These are phyloP conservation scores for Nidularia pulvinata DNA, from an alignment of 768 basidiomycete genomes.

Conservation along the genomic window DNA sequence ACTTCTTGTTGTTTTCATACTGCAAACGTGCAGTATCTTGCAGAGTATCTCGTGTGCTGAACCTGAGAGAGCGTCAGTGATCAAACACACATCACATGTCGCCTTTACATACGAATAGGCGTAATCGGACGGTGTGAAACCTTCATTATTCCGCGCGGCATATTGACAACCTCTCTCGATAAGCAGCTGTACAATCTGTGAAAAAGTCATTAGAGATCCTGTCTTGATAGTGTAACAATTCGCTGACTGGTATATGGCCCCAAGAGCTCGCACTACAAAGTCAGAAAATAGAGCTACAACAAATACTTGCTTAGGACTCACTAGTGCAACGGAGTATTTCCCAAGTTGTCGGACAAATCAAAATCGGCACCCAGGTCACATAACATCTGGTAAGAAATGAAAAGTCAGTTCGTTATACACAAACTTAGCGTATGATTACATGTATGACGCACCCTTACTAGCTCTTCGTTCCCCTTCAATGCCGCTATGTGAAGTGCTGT, in stretches of 20 bases:
- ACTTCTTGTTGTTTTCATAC: slow-evolving; percentile 79
- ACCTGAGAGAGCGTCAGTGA: slow-evolving; percentile 34
- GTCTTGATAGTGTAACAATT: slow-evolving; percentile 2
- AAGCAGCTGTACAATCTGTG: slow-evolving; percentile 77
- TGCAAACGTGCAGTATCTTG: slow-evolving; percentile 81
- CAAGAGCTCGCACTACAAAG: slow-evolving; percentile 76
- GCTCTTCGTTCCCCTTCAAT: slow-evolving; percentile 86
- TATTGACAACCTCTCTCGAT: slow-evolving; percentile 90
- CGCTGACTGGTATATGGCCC: slow-evolving; percentile 78
- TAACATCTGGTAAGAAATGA: slow-evolving; percentile 60
- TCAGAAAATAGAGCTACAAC: slow-evolving; percentile 4
- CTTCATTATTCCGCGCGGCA: slow-evolving; percentile 83
- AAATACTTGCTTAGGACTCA: slow-evolving; percentile 35
- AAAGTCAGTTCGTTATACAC: slow-evolving; percentile 3
- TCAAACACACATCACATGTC: background rate
- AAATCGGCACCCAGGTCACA: slow-evolving; percentile 91
- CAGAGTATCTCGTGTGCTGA: slow-evolving; percentile 72
- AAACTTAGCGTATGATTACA: background rate
- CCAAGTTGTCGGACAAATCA: slow-evolving; percentile 88
- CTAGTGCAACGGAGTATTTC: slow-evolving; percentile 95
- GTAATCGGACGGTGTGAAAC: slow-evolving; percentile 92
- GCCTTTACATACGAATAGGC: slow-evolving; percentile 73
- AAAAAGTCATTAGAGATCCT: slow-evolving; percentile 5
- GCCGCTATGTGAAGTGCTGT: slow-evolving; percentile 90
- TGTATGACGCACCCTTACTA: slow-evolving; percentile 68